Percentiles rank a stretch among this genome's conserved stretches.
Evolutionary conservation across 116 monocot species (phyloP).

Genomic region (Zostera marina): DNA sequence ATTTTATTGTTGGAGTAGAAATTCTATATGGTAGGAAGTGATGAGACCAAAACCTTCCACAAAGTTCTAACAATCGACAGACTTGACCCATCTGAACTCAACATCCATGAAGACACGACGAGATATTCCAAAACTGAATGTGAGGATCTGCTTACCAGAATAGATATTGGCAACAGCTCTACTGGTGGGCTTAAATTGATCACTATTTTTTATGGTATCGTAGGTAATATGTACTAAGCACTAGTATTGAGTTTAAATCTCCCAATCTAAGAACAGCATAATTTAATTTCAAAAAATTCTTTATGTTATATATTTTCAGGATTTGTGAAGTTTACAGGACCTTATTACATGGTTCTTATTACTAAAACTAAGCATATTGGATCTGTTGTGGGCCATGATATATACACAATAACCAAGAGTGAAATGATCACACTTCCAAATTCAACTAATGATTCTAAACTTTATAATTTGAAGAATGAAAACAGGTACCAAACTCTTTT

Average conservation of each 20-base stretch:
- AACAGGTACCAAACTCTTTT: slow-evolving; percentile 3
- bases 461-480: slow-evolving; percentile 1
- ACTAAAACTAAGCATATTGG: slow-evolving; percentile 10
- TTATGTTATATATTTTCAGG: slow-evolving; percentile 1
- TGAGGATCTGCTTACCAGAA: slow-evolving; percentile 37
- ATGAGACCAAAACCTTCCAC: not conserved
- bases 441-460: not conserved
- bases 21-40: not conserved
- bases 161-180: slow-evolving; percentile 53
- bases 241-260: no score
- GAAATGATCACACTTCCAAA: slow-evolving; percentile 7
- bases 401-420: slow-evolving; percentile 8
- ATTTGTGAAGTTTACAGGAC: slow-evolving; percentile 8
- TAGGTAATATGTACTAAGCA: not conserved
- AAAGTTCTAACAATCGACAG: not conserved
- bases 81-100: not conserved
- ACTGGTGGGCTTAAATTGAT: slow-evolving; percentile 83
- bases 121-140: slow-evolving; percentile 49
- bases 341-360: slow-evolving; percentile 13
- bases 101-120: slow-evolving; percentile 49
- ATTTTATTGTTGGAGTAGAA: not conserved
- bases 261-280: no score
- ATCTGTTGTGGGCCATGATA: slow-evolving; percentile 2
- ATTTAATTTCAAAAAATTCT: not conserved
- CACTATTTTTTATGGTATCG: slow-evolving; percentile 47